Evolutionary conservation across 768 basidiomycete species (phyloP).

Genomic region (Russula abietina): DNA sequence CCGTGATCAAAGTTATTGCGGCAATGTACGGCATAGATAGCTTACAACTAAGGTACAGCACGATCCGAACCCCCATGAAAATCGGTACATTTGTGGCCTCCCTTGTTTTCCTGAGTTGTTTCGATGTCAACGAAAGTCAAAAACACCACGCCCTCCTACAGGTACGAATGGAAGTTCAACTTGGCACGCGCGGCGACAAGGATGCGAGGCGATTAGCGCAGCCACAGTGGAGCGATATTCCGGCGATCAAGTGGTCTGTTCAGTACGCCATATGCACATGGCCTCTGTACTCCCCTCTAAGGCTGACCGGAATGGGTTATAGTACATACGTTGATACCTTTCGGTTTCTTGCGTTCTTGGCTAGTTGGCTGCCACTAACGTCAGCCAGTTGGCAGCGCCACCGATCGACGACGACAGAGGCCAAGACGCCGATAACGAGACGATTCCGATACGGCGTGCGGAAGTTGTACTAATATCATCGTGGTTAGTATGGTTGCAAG

Average conservation of each 20-base stretch:
- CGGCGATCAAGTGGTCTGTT: background rate
- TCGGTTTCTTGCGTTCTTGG: background rate
- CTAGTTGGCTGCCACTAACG: background rate
- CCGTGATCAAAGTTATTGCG: background rate
- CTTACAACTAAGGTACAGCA: conserved; percentile 3
- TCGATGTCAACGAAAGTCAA: conserved; percentile 6
- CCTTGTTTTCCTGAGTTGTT: conserved; percentile 12
- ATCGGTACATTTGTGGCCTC: conserved; percentile 8
- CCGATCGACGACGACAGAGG: background rate
- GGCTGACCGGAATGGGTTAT: background rate
- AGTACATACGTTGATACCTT: background rate
- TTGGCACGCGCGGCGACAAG: too few species aligned
- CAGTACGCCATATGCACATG: background rate
- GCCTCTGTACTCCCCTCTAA: background rate
- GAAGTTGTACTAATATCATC: background rate
- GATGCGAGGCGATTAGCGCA: background rate
- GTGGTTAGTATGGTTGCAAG: background rate
- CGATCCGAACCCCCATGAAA: background rate
- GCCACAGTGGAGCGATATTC: background rate
- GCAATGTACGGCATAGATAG: conserved; percentile 4
- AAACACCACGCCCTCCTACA: background rate
- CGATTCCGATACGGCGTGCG: background rate
- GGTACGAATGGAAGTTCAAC: background rate
- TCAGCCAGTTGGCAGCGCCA: background rate
- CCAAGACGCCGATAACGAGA: background rate